Base-by-base conservation (phyloP, 768 basidiomycete genomes). In the Pisolithus albus region DNA sequence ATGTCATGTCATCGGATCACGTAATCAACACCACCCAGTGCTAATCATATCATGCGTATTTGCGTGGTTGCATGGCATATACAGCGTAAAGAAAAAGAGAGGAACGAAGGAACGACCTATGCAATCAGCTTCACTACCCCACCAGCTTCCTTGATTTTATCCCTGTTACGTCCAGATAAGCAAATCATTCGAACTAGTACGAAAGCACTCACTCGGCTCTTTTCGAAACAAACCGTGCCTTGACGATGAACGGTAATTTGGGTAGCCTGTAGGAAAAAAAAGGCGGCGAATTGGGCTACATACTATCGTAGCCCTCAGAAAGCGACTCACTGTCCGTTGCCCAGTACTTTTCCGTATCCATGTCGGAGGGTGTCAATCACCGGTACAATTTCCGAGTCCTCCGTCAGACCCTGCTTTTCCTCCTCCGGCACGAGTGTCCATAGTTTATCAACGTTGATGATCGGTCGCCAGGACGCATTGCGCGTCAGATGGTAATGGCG, bases 401-500 rank as follows among this genome's bases (percentile, higher is more conserved):
- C 82, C 18, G 76, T 85, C 66, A 92, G 66, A 34, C 77, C 83
- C 74, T 81, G 73, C 80, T 88, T 90, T 78, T 94, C 83, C 66
- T 80, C 86, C 48, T 74, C 82, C 36, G 92, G 90, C 26, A 96
- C 86, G 64, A 96, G 86, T 56, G 82, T 79, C 92, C 92, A 92
- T 49, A 95, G 80, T 77, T 94, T 94, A 82, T 98, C 96, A 71
- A 98, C 84, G 77, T 99, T 99, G 86, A 99, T 90, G 69, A 86
- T 88, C 18, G 95, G 93, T 57, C 87, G 82, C 93, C 92, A 96
- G 73, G 83, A 78, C 61, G 79, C 72, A 73, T 96, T 96, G 73
- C 85, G 86, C 51, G 89, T 92, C 57, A 92, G 74, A 72, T 99
- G 96, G 89, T 88, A 99, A 73, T 86, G 86, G 69, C 96, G 85